Percentiles rank a stretch among this genome's conserved stretches.
These are phyloP conservation scores for Wilhelminamyces savonicus DNA, from an alignment of 805 yeast genomes.

Conservation along the genomic window DNA sequence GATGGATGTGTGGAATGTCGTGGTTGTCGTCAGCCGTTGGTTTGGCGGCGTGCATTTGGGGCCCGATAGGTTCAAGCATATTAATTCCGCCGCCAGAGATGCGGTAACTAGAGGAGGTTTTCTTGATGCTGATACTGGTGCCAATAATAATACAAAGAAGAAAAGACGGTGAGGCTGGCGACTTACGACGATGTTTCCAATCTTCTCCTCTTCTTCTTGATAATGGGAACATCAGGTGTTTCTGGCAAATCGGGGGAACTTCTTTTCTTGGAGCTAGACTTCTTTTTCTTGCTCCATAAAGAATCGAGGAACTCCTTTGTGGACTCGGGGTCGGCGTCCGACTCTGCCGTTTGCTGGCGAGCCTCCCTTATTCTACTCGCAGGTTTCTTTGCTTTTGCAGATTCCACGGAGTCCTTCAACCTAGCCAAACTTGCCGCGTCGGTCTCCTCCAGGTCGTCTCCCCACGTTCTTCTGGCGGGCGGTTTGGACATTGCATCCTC, in stretches of 20 bases:
- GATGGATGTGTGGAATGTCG: constrained; percentile 78
- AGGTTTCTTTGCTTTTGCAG: constrained; percentile 1
- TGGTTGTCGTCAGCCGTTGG: constrained; percentile 88
- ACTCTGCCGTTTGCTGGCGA: too few relatives aligned
- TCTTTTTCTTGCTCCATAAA: constrained; percentile 6
- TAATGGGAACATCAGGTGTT: constrained; percentile 9
- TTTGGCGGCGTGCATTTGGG: constrained; percentile 90
- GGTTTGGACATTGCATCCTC: constrained; percentile 3
- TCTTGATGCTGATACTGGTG: constrained; percentile 12
- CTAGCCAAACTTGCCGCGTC: too few relatives aligned
- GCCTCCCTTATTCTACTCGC: constrained; percentile 5
- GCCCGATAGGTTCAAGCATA: constrained; percentile 91
- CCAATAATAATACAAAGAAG: constrained; percentile 8
- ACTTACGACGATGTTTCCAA: constrained; percentile 2
- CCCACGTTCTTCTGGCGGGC: too few relatives aligned
- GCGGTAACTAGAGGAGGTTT: constrained; percentile 67
- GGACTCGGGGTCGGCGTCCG: too few relatives aligned
- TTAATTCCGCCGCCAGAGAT: constrained; percentile 81
- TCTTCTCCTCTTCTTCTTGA: constrained; percentile 8
- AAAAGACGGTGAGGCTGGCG: neutral
- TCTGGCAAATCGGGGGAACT: too few relatives aligned
- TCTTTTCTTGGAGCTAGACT: constrained; percentile 4
- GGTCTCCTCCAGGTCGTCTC: too few relatives aligned
- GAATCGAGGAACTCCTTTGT: constrained; percentile 5
- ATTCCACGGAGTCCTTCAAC: too few relatives aligned